Evolutionary conservation across 495 filamentous ascomycete species (phyloP), one percentile per base, ranked within the genome.

Genomic region (Filosporella fistucella): DNA sequence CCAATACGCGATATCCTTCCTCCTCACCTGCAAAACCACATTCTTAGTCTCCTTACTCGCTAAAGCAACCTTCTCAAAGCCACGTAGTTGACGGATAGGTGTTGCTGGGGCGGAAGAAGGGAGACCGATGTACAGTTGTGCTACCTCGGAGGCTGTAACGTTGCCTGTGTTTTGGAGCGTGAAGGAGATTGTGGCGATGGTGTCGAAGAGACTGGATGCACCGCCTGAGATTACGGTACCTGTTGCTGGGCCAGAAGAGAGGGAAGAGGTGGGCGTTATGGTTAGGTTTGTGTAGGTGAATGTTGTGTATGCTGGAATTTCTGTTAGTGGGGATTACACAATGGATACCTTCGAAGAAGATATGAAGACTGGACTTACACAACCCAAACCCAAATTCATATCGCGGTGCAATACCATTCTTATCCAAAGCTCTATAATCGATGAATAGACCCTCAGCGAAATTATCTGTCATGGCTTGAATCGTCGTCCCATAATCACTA

Each of bases 361-460:
- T n/a, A n/a, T n/a, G n/a, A n/a, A n/a, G n/a, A n/a, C n/a, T 80
- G 4, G 81, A 84, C 61, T 94, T 91, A 47, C 75, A 85, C 65
- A 89, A 67, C 4, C 42, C 42, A 20, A 49, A 34, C 1, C 33
- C 46, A 22, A 49, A 49, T 21, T 49, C 37, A n/a, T 49, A 98
- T 52, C 89, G 81, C 0, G 91, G 89, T 13, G 80, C 74, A 41
- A 84, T 75, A 30, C 82, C 72, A 25, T 74, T 69, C 67, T 82
- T 83, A 72, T 86, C 81, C 45, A 88, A 86, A 45, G 77, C 71
- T 17, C 81, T 74, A 49, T 88, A 87, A 56, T 84, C 85, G 39
- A 88, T 68, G 30, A 77, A 77, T 0, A 85, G 63, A 6, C 78
- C 79, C 55, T 87, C 82, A n/a, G 63, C 61, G 55, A 85, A 88